phyloP scores from a whole-genome alignment of 257 asterid genomes.

The Nicotiana otophora region DNA sequence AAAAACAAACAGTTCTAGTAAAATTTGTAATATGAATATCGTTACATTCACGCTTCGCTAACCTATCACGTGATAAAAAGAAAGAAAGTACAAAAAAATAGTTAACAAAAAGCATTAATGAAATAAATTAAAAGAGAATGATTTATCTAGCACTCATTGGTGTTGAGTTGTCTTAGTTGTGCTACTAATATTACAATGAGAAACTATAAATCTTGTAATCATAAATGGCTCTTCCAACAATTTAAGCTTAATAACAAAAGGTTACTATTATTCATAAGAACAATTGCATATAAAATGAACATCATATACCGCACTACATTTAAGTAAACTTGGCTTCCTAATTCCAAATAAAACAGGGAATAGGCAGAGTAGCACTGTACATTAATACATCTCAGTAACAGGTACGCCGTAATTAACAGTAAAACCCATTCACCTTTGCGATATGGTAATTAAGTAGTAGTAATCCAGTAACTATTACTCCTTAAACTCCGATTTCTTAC shows the following conservation, averaged over 20 bases:
- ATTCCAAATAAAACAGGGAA: constrained; percentile 23
- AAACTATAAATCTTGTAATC: not conserved
- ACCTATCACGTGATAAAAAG: no score
- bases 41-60: no score
- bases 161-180: not conserved
- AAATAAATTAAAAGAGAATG: not conserved
- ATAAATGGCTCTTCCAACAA: not conserved
- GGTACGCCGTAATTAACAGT: not conserved
- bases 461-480: not conserved
- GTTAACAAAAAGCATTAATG: not conserved
- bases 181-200: not conserved
- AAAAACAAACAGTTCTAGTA: no score
- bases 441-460: not conserved
- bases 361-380: constrained; percentile 25
- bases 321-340: constrained; percentile 9
- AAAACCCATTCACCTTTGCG: not conserved
- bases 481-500: not conserved
- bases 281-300: not conserved
- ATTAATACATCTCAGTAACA: not conserved
- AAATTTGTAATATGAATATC: no score
- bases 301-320: not conserved
- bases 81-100: no score
- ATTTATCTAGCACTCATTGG: not conserved
- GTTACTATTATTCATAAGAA: not conserved
- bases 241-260: not conserved